These are phyloP conservation scores for Verticillium dahliae DNA, from an alignment of 2,329 filamentous ascomycete genomes.

Conservation along the genomic window DNA sequence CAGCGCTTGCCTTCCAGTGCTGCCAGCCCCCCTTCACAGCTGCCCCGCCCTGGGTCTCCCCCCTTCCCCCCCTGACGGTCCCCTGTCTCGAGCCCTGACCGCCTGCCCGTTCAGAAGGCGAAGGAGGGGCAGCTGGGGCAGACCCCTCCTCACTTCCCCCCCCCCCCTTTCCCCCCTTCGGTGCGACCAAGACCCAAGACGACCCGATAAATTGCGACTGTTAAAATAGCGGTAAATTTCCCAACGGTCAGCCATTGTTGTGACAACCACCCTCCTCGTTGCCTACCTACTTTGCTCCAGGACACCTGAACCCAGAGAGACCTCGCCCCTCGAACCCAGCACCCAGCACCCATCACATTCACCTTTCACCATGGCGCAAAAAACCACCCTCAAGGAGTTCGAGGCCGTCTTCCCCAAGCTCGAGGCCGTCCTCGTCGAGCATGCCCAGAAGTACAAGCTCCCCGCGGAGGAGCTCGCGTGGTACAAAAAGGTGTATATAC, in stretches of 20 bases:
- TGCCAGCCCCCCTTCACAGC: neutral
- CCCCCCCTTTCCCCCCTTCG: neutral
- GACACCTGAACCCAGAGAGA: neutral
- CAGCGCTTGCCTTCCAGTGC: neutral
- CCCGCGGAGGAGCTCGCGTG: constrained; percentile 76
- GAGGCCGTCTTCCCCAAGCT: constrained; percentile 85
- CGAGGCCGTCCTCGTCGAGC: constrained; percentile 71
- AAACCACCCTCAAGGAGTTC: constrained; percentile 77
- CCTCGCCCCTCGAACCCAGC: neutral
- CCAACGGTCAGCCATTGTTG: neutral
- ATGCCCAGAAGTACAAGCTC: constrained; percentile 76
- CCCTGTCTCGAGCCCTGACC: neutral
- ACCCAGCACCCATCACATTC: neutral
- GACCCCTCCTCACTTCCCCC: neutral
- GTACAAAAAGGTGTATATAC: constrained; percentile 64
- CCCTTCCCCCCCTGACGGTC: neutral
- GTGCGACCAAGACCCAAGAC: neutral
- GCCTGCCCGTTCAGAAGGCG: neutral
- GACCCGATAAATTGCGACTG: constrained; percentile 1
- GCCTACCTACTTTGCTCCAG: neutral
- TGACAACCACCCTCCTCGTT: neutral
- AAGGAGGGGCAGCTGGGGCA: neutral
- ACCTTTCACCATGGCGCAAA: constrained; percentile 51
- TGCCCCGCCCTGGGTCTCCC: neutral
- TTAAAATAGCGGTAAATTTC: constrained; percentile 8